Percentiles rank a stretch among this genome's conserved stretches.
These are phyloP conservation scores for Phytophthora rubi DNA, from an alignment of 352 stramenopile species.

Conservation along the genomic window DNA sequence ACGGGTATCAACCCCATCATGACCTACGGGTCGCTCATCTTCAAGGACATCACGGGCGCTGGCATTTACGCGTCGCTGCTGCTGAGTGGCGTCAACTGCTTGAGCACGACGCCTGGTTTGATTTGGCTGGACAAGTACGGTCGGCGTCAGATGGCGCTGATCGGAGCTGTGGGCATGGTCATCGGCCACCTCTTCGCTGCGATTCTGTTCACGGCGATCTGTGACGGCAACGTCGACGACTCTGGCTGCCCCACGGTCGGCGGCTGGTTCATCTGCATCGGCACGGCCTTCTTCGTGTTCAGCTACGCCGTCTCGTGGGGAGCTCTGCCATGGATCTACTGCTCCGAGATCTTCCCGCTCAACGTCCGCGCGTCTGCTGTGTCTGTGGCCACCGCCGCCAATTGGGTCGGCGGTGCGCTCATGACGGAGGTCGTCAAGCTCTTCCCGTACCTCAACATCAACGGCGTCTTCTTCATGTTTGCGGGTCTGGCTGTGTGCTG, in stretches of 20 bases:
- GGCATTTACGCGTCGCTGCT: constrained; percentile 37
- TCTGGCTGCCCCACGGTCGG: constrained; percentile 38
- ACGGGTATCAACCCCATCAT: constrained; percentile 46
- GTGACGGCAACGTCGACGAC: constrained; percentile 34
- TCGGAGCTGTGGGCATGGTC: constrained; percentile 42
- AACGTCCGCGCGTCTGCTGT: constrained; percentile 54
- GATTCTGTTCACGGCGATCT: constrained; percentile 37
- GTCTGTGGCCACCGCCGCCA: constrained; percentile 43
- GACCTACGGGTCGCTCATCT: constrained; percentile 38
- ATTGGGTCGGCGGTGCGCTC: constrained; percentile 48
- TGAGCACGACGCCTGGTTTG: constrained; percentile 34
- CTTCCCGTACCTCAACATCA: constrained; percentile 37
- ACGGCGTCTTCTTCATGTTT: constrained; percentile 39
- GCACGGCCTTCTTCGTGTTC: constrained; percentile 46
- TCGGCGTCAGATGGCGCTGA: constrained; percentile 37
- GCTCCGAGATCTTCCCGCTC: constrained; percentile 58
- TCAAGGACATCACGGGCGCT: constrained; percentile 40
- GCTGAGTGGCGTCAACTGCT: constrained; percentile 35
- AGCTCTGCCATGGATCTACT: constrained; percentile 60
- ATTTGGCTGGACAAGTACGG: constrained; percentile 36
- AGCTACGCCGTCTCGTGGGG: constrained; percentile 41
- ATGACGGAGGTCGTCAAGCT: constrained; percentile 46
- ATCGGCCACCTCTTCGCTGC: constrained; percentile 43
- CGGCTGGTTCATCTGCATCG: constrained; percentile 51
- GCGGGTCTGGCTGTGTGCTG: constrained; percentile 14